Conservation (phyloP, 116 monocot genomes). For the Dioscorea cayenensis region DNA sequence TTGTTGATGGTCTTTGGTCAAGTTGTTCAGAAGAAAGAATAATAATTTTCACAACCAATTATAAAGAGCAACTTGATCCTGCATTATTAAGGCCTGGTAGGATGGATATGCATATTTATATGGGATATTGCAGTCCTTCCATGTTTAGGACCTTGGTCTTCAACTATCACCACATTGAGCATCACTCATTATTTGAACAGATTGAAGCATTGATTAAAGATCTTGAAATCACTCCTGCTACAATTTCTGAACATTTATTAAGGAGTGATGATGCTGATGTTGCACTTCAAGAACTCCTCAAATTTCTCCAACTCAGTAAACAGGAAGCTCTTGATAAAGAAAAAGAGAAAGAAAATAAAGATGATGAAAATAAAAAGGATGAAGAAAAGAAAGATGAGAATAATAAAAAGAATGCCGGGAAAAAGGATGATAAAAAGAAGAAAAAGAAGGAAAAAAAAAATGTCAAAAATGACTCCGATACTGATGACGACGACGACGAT, state of each 20-base stretch:
- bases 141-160: conserved; percentile 28
- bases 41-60: conserved; percentile 55
- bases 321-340: not conserved
- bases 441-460: too few relatives aligned
- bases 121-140: conserved; percentile 38
- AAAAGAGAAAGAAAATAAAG: too few relatives aligned
- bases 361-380: too few relatives aligned
- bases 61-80: conserved; percentile 42
- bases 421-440: too few relatives aligned
- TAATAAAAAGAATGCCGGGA: too few relatives aligned
- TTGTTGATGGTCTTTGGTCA: conserved; percentile 45
- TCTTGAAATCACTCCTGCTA: conserved; percentile 37
- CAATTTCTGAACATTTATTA: conserved; percentile 28
- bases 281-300: conserved; percentile 13
- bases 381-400: too few relatives aligned
- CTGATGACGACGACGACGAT: too few relatives aligned
- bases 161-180: conserved; percentile 35
- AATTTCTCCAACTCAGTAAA: conserved; percentile 7
- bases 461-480: too few relatives aligned
- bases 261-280: conserved; percentile 21
- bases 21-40: conserved; percentile 45
- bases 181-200: conserved; percentile 21
- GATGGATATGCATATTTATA: conserved; percentile 70
- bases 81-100: conserved; percentile 50
- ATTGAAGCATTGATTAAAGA: conserved; percentile 25